Evolutionary conservation across 176 grass and related monocot genomes (phyloP).

Genomic region (Musa schizocarpa): DNA sequence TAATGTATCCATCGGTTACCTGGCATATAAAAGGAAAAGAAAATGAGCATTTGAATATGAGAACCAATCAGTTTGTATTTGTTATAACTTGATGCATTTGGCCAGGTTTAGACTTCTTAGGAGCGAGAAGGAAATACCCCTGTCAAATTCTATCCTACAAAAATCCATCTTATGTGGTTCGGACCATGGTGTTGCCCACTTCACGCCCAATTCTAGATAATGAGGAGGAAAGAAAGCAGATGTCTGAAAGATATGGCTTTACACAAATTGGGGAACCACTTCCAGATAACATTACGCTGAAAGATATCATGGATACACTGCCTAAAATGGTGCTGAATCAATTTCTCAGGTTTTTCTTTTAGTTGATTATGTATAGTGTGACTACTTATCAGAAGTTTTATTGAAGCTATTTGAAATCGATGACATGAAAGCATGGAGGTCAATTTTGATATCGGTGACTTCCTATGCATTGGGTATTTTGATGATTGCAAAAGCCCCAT

Average conservation of each 20-base stretch:
- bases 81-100: neutral
- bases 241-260: conserved; percentile 76
- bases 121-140: conserved; percentile 19
- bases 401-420: conserved; percentile 89
- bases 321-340: conserved; percentile 57
- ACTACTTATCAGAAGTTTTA: conserved; percentile 1
- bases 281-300: conserved; percentile 61
- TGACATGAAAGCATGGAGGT: conserved; percentile 66
- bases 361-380: conserved; percentile 17
- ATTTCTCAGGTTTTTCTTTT: conserved; percentile 10
- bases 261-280: conserved; percentile 78
- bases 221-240: conserved; percentile 40
- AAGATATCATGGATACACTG: conserved; percentile 86
- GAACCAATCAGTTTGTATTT: neutral
- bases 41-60: neutral
- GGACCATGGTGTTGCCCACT: conserved; percentile 36
- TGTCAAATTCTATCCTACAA: conserved; percentile 21
- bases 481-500: conserved; percentile 73
- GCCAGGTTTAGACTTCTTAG: neutral
- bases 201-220: conserved; percentile 35
- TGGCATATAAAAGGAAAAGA: neutral
- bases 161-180: conserved; percentile 25
- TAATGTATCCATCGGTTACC: neutral
- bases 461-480: conserved; percentile 79
- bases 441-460: conserved; percentile 77